Evolutionary conservation across 176 grass and related monocot genomes (phyloP), one percentile per base, ranked within the genome.

Genomic region (Saccharum officinarum): DNA sequence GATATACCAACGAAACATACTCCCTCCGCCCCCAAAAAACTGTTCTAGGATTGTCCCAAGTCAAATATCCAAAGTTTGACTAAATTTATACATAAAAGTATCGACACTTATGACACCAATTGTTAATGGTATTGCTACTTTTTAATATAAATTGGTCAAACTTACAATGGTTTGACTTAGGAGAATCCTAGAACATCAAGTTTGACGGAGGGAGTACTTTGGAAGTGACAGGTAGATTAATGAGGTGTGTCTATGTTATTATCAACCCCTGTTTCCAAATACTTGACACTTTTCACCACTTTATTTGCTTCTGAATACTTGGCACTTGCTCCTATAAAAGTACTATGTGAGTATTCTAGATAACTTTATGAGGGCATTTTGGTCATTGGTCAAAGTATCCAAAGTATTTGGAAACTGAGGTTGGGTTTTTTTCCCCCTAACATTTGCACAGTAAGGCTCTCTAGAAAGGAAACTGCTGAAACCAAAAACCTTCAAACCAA

Each of bases 401-500:
- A 10, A 59, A 60, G 57, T 61, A 61, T 61, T 61, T 61, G n/a
- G n/a, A 60, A 60, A 23, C 55, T 23, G 22, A 60, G 22, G 55
- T 10, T 23, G 14, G 46, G 3, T 60, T 22, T 17, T 62, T 78
- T 36, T 36, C 4, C 4, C 4, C 3, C 2, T 8, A 16, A 12
- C 5, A 17, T 30, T 44, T 60, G 12, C 63, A 49, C 20, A 72
- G 6, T 72, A 69, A 75, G 69, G 42, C 67, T 87, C 59, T 75
- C 49, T 67, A 12, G 17, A 69, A 76, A 69, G 49, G 33, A 25
- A 75, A 82, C 30, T 47, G 50, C 37, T 76, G 67, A 54, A 55
- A 75, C 22, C 4, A 45, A 55, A 67, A 75, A 75, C 37, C 10
- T 89, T 84, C 60, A 47, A 80, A 68, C 20, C 76, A 89, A 54